Evolutionary conservation across 768 basidiomycete species (phyloP), one percentile per base, ranked within the genome.

Genomic region (Gymnopilus junonius): DNA sequence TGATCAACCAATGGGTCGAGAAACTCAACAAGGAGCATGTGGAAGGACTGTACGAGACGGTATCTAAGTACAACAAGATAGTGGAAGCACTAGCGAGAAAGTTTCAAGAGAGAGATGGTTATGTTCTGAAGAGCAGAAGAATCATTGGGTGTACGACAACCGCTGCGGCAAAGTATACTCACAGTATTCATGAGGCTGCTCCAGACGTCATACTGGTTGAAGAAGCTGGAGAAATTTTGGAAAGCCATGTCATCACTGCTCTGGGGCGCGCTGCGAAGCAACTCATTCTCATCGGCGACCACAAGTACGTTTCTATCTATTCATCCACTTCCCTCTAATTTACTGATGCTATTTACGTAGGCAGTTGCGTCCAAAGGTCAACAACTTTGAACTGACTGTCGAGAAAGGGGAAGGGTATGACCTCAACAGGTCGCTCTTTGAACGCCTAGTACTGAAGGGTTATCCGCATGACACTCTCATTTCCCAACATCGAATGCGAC

Each of bases 321-420:
- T 11, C 48, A n/a, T 27, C 42, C 34, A 15, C 5, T 11, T 8
- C 6, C n/a, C 4, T 25, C 8, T 11, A 12, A 25, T 17, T 58
- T 25, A 50, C 35, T 43, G 1, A 53, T 37, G 55, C 46, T 55
- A 23, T 2, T 35, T 31, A 29, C 50, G 40, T 46, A 91, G 89
- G 72, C 90, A 91, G 73, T 77, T 91, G 10, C 87, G 90, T 1
- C 90, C 90, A 0, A 91, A 90, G 72, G 86, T 90, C 61, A 89
- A 87, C 63, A 82, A 86, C 60, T 91, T 90, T 59, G 50, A 69
- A 0, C 73, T 92, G 23, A 90, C 88, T 0, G 83, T 90, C 4
- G 90, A 92, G 70, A 90, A 88, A 63, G 85, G 80, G 1, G 83
- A 87, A 2, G 89, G 88, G 3, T 91, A 78, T 65, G 86, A 91